Conservation (phyloP, 164 flowering plant genomes). For the Aristolochia fimbriata region DNA sequence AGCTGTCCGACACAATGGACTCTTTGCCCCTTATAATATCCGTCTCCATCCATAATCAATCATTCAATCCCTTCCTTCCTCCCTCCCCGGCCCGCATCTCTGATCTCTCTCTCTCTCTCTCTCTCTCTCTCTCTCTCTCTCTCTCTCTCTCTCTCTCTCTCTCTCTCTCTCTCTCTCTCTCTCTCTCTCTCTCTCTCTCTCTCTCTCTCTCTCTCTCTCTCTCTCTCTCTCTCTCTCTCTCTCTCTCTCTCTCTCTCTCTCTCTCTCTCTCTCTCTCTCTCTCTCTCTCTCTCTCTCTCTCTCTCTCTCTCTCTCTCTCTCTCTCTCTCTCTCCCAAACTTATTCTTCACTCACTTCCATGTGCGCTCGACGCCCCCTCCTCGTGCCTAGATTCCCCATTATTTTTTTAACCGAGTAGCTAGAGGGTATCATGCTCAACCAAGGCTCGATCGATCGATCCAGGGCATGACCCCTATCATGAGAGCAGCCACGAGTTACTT, state of each 20-base stretch:
- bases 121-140: background rate
- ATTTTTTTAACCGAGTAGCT: background rate
- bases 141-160: background rate
- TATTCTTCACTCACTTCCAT: constrained; percentile 16
- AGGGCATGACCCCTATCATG: background rate
- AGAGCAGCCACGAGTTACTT: background rate
- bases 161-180: constrained; percentile 4
- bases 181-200: background rate
- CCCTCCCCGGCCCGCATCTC: too few relatives aligned
- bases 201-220: constrained; percentile 5
- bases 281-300: background rate
- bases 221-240: too few relatives aligned
- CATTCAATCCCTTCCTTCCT: constrained; percentile 3
- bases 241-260: constrained; percentile 4
- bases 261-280: background rate
- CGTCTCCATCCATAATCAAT: constrained; percentile 1
- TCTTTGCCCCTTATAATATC: constrained; percentile 3
- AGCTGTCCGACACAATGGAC: constrained; percentile 20
- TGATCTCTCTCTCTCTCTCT: constrained; percentile 4
- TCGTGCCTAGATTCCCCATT: constrained; percentile 33
- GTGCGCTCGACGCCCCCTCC: constrained; percentile 14
- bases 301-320: constrained; percentile 2
- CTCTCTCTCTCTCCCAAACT: constrained; percentile 1
- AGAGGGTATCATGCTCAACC: background rate
- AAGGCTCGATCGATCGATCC: too few relatives aligned